Base-by-base conservation (phyloP, 352 stramenopile genomes). In the Pythium utonaiense region DNA sequence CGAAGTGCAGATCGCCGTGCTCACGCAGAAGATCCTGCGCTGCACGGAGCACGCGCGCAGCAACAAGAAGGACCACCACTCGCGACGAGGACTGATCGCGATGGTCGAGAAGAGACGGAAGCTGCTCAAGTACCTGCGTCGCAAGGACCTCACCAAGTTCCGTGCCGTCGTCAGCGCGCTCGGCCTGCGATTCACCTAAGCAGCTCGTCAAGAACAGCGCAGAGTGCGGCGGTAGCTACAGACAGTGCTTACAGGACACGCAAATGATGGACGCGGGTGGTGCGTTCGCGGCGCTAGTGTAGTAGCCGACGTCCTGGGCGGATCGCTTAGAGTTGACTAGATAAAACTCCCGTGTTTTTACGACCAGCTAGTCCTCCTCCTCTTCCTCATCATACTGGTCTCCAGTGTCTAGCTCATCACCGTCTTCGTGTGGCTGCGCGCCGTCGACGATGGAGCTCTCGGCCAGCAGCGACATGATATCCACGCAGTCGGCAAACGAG, bases 31-130 rank as follows among this genome's bases (percentile, higher is more conserved):
- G 75, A 93, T 95, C 55, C 64, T 89, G 62, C 83, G 75, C 50
- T 86, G 67, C 55, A 95, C 85, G 63, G 47, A 77, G 16, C 85
- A 95, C 73, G 81, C 84, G 28, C 75, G 86, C 62, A 60, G 60
- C 22, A 74, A 95, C 73, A 92, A 93, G 83, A 90, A 95, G 68
- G 85, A 95, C 70, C 83, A 93, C 58, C 85, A 95, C 75, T 95
- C 85, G 66, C 77, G 83, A 63, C 83, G 85, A 62, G 85, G 85
- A 3, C 74, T 95, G 21, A 90, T 93, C 38, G 79, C 83, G 21
- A 91, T 95, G 85, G 83, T 95, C 38, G 74, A 90, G 70, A 89
- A 90, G 70, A 80, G 85, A 64, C 83, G 83, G 67, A 95, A 93
- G 70, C 67, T 95, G 49, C 77, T 95, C 57, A 88, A 91, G 71